phyloP scores from a whole-genome alignment of 2,329 filamentous ascomycete genomes.

The Alternaria postmessia region DNA sequence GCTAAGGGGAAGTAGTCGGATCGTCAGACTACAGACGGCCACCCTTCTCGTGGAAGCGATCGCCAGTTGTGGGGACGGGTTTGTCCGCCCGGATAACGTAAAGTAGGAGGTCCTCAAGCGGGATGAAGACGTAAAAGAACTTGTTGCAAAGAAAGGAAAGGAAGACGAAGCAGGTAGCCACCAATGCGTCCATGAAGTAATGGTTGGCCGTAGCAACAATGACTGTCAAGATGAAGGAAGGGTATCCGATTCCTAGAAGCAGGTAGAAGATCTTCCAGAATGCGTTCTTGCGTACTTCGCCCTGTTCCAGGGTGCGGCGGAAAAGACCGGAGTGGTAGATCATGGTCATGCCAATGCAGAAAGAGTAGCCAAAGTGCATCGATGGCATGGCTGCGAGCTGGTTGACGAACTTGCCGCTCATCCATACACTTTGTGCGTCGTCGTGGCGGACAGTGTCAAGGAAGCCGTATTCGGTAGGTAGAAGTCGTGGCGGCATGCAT shows the following conservation, averaged over 20 bases:
- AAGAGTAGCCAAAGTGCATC: constrained; percentile 65
- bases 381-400: constrained; percentile 58
- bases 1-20: neutral
- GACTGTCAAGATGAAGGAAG: constrained; percentile 61
- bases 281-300: constrained; percentile 53
- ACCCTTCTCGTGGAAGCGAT: constrained; percentile 52
- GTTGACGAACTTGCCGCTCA: constrained; percentile 57
- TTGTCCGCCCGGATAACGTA: constrained; percentile 61
- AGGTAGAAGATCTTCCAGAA: constrained; percentile 57
- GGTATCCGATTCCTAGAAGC: constrained; percentile 61
- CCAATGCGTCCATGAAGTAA: constrained; percentile 65
- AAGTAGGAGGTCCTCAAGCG: constrained; percentile 60
- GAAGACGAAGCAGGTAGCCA: constrained; percentile 59
- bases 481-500: constrained; percentile 61
- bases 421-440: constrained; percentile 57
- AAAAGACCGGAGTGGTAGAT: constrained; percentile 62
- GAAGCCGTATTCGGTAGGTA: constrained; percentile 56
- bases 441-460: constrained; percentile 58
- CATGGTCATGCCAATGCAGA: constrained; percentile 62
- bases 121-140: constrained; percentile 60
- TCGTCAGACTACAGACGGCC: constrained; percentile 36
- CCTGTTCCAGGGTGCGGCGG: constrained; percentile 53
- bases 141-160: constrained; percentile 60
- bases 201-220: constrained; percentile 71
- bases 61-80: constrained; percentile 63